Conservation (phyloP, 1,284 basidiomycete genomes). For the Apiotrichum sp. region DNA sequence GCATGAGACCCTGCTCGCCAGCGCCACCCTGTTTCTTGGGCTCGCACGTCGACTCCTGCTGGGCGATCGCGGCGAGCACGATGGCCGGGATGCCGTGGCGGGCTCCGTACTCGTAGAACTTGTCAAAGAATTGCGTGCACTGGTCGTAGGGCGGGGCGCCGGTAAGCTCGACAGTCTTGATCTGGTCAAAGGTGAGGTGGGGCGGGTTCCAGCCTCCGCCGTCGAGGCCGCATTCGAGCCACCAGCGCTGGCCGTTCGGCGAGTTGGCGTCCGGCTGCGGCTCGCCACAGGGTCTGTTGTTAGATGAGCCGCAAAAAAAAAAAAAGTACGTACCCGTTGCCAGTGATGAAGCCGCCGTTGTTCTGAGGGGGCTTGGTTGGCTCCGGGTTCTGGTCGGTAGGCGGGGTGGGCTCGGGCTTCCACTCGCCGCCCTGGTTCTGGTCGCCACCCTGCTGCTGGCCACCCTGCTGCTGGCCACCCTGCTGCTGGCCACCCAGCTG, state of each 20-base stretch:
- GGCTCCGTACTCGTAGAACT: slow-evolving; percentile 61
- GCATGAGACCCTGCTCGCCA: slow-evolving; percentile 78
- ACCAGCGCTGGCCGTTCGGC: slow-evolving; percentile 68
- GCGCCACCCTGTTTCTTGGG: slow-evolving; percentile 63
- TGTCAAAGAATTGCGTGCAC: slow-evolving; percentile 55
- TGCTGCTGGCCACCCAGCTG: too few relatives aligned
- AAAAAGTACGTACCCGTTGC: not conserved
- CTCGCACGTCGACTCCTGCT: slow-evolving; percentile 73
- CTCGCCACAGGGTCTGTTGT: slow-evolving; percentile 30
- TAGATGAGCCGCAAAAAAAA: not conserved
- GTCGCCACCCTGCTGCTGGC: too few relatives aligned
- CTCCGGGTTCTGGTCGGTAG: too few relatives aligned
- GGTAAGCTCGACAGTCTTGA: slow-evolving; percentile 54
- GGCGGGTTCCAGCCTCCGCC: slow-evolving; percentile 41
- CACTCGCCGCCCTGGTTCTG: too few relatives aligned
- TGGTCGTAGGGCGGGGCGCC: slow-evolving; percentile 58
- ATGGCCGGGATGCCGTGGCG: slow-evolving; percentile 54
- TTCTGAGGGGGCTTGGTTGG: too few relatives aligned
- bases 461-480: too few relatives aligned
- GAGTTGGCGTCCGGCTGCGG: slow-evolving; percentile 42
- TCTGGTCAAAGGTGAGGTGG: slow-evolving; percentile 53
- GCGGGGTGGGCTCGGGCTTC: too few relatives aligned
- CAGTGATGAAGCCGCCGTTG: not conserved
- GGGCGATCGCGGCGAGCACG: slow-evolving; percentile 73
- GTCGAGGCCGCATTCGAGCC: slow-evolving; percentile 69